Evolutionary conservation across 1,284 basidiomycete species (phyloP).

Genomic region (Ceratobasidium sp.): DNA sequence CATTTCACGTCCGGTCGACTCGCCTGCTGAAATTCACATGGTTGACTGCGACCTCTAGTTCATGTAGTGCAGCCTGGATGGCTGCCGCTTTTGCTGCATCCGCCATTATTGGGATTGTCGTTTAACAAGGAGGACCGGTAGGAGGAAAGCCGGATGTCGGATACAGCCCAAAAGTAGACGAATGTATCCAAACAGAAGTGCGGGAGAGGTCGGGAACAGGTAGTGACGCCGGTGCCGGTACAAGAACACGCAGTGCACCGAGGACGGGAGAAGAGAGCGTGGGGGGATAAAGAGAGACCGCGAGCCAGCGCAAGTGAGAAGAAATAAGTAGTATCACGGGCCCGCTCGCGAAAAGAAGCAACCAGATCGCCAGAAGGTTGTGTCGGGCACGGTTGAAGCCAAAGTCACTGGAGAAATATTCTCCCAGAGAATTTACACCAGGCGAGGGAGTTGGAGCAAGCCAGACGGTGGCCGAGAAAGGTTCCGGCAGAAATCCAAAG

Average conservation of each 20-base stretch:
- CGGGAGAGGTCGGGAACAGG: not conserved
- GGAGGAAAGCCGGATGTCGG: not conserved
- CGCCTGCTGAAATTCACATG: slow-evolving; percentile 34
- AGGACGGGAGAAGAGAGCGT: not conserved
- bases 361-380: slow-evolving; percentile 32
- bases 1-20: slow-evolving; percentile 12
- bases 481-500: slow-evolving; percentile 11
- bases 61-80: slow-evolving; percentile 27
- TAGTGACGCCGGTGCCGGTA: not conserved
- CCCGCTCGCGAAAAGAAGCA: slow-evolving; percentile 26
- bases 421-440: slow-evolving; percentile 15
- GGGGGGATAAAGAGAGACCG: slow-evolving; percentile 10
- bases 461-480: not conserved
- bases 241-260: not conserved
- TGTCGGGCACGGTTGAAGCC: not conserved
- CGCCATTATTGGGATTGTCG: slow-evolving; percentile 14
- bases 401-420: slow-evolving; percentile 25
- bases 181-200: too few species aligned
- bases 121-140: not conserved
- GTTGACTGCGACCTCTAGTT: slow-evolving; percentile 22
- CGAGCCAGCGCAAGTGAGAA: slow-evolving; percentile 21
- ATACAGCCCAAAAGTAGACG: slow-evolving; percentile 11
- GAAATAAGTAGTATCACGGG: slow-evolving; percentile 21
- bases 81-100: slow-evolving; percentile 26
- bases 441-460: slow-evolving; percentile 2